Evolutionary conservation across 2,329 filamentous ascomycete genomes (phyloP), one percentile per base, ranked within the genome.

Genomic region (Alternaria tenuissima): DNA sequence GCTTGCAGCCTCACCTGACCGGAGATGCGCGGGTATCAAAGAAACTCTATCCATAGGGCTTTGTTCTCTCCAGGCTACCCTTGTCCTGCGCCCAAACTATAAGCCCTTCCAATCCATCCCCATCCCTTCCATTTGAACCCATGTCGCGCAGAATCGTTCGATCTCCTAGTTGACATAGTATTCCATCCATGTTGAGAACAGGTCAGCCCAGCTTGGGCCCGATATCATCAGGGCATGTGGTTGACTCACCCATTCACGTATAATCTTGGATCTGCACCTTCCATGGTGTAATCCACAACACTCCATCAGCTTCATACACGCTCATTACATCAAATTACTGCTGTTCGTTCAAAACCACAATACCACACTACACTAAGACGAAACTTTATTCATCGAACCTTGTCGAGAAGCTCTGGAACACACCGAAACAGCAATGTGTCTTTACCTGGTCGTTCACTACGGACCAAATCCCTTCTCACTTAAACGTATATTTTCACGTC

Each of bases 381-480:
- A 24, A 9, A 4, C 4, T 1, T 0, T 16, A 48, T 7, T 12
- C 30, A 14, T 12, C 6, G 1, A 3, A 11, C 5, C 11, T 3
- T 14, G n/a, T 32, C 7, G 2, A 11, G 3, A 6, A 32, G 11
- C n/a, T 9, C 1, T 4, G 1, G 3, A 5, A 20, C 2, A 1
- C 12, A 12, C 11, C 12, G 3, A 11, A 11, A n/a, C 30, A 6
- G 16, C 1, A 6, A 49, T 49, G 46, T 49, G 20, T 26, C 46
- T 49, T 9, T 52, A 41, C n/a, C 41, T 41, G 24, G 1, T 52
- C 36, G 34, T 52, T 7, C 32, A 30, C 7, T 41, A 52, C n/a
- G 16, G 36, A 20, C 49, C 49, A 3, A 16, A 7, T 5, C 34
- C 34, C 1, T 41, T 20, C 4, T 41, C 49, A 30, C 34, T 14